Evolutionary conservation across 371 early-diverging fungal species (phyloP).

Genomic region (Apophysomyces trapeziformis): DNA sequence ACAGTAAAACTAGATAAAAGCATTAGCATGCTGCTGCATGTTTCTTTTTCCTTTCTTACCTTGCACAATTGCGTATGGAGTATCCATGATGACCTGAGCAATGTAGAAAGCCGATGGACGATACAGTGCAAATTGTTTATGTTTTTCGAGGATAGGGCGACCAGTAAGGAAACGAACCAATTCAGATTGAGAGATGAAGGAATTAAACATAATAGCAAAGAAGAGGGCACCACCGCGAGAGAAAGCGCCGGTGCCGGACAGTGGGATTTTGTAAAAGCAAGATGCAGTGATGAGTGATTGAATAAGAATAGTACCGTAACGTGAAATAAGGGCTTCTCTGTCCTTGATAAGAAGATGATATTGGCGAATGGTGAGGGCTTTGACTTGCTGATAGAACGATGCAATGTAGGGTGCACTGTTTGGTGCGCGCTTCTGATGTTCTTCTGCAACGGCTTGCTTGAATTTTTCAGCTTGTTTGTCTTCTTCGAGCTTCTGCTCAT

Average conservation of each 20-base stretch:
- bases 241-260: slow-evolving; percentile 60
- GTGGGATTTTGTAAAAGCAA: slow-evolving; percentile 63
- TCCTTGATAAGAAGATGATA: slow-evolving; percentile 59
- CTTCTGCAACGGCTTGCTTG: slow-evolving; percentile 55
- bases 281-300: slow-evolving; percentile 75
- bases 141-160: slow-evolving; percentile 68
- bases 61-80: slow-evolving; percentile 41
- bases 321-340: slow-evolving; percentile 53
- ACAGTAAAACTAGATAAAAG: slow-evolving; percentile 24
- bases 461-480: slow-evolving; percentile 46
- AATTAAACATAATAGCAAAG: slow-evolving; percentile 58
- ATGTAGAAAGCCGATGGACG: slow-evolving; percentile 66
- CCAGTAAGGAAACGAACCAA: slow-evolving; percentile 56
- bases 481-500: slow-evolving; percentile 35
- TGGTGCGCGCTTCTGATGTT: slow-evolving; percentile 61
- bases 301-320: slow-evolving; percentile 60
- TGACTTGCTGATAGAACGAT: slow-evolving; percentile 64
- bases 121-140: slow-evolving; percentile 69
- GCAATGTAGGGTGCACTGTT: slow-evolving; percentile 62
- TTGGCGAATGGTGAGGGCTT: slow-evolving; percentile 64
- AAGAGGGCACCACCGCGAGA: slow-evolving; percentile 76
- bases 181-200: slow-evolving; percentile 58
- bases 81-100: slow-evolving; percentile 55
- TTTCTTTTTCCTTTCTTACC: slow-evolving; percentile 34
- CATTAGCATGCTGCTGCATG: neutral